Evolutionary conservation across 805 yeast genomes (phyloP).

Genomic region (Schizosaccharomyces lindneri): DNA sequence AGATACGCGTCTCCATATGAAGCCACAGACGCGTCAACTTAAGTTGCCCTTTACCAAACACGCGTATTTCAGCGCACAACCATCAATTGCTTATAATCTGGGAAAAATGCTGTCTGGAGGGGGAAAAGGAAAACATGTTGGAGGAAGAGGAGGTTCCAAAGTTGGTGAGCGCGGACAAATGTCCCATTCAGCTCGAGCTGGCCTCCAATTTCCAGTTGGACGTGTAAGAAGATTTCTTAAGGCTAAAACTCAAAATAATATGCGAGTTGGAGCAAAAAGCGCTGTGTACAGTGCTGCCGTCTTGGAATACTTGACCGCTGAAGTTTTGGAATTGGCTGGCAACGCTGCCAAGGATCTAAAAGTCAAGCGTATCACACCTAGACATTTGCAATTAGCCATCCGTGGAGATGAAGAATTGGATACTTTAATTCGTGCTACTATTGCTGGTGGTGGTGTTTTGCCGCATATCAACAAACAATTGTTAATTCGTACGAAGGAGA

Average conservation of each 20-base stretch:
- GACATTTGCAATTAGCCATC: slow-evolving; percentile 88
- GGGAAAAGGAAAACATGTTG: slow-evolving; percentile 52
- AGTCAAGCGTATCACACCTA: slow-evolving; percentile 90
- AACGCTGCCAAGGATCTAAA: slow-evolving; percentile 94
- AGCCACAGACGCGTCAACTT: too few relatives aligned
- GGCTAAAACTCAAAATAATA: slow-evolving; percentile 63
- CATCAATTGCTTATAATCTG: background rate
- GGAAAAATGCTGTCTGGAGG: slow-evolving; percentile 40
- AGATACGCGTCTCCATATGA: too few relatives aligned
- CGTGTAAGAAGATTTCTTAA: slow-evolving; percentile 93
- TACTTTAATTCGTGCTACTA: slow-evolving; percentile 77
- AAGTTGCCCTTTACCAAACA: background rate
- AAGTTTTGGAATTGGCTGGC: slow-evolving; percentile 93
- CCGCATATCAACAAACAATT: slow-evolving; percentile 56
- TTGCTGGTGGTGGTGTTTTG: slow-evolving; percentile 93
- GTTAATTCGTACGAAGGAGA: slow-evolving; percentile 22
- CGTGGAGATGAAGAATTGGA: slow-evolving; percentile 97
- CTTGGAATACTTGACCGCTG: slow-evolving; percentile 90
- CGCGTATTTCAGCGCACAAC: background rate
- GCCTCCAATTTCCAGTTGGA: slow-evolving; percentile 87
- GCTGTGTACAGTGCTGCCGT: slow-evolving; percentile 95
- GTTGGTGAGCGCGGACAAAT: slow-evolving; percentile 42
- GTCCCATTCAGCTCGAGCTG: slow-evolving; percentile 85
- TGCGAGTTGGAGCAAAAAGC: slow-evolving; percentile 56
- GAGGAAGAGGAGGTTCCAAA: slow-evolving; percentile 66